Percentiles rank a stretch among this genome's conserved stretches.
Evolutionary conservation across 106 monocot species (phyloP).

Genomic region (Triglochin maritima): DNA sequence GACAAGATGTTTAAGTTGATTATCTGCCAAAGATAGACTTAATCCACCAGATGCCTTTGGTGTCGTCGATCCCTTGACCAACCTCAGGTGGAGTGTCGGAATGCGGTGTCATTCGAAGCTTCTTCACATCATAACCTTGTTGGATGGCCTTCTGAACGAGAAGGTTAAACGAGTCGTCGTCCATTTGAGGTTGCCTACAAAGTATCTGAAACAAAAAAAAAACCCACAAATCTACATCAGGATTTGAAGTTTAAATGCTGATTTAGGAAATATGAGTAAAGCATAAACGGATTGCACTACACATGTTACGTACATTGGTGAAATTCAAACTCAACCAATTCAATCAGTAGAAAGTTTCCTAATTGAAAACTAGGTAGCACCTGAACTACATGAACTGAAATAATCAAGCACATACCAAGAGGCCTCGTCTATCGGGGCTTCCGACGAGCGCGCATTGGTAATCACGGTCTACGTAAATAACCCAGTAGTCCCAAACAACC

Average conservation of each 20-base stretch:
- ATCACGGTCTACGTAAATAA: slow-evolving; percentile 46
- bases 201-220: slow-evolving; percentile 2
- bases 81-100: slow-evolving; percentile 1
- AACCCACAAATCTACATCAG: not conserved
- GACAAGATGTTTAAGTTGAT: not conserved
- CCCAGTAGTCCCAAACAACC: slow-evolving; percentile 73
- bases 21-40: slow-evolving; percentile 7
- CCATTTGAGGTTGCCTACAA: not conserved
- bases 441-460: slow-evolving; percentile 65
- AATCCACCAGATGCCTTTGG: slow-evolving; percentile 2
- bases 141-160: slow-evolving; percentile 5
- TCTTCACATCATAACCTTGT: not conserved
- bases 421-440: slow-evolving; percentile 46
- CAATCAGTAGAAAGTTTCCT: no score
- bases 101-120: not conserved
- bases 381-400: no score
- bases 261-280: no score
- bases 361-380: not conserved
- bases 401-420: slow-evolving; percentile 39
- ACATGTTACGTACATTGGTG: no score
- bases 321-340: no score
- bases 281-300: no score
- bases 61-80: not conserved
- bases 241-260: no score
- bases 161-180: slow-evolving; percentile 1